Conservation (phyloP, 257 asterid genomes). For the Ligustrum vulgare region DNA sequence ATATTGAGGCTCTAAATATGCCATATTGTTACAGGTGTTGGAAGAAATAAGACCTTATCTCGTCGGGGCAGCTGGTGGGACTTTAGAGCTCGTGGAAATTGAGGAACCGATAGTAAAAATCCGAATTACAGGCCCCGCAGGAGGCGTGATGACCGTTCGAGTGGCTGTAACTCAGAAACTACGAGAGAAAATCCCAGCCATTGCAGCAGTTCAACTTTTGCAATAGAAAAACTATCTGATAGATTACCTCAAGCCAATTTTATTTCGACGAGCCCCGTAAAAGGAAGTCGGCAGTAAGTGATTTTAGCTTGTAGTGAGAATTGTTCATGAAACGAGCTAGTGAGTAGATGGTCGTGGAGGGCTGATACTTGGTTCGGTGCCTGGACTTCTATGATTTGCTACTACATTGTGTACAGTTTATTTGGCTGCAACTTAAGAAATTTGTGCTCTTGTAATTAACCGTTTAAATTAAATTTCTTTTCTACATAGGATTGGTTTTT, state of each 20-base stretch:
- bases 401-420: background rate
- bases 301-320: background rate
- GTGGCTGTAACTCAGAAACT: slow-evolving; percentile 96
- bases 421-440: background rate
- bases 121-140: slow-evolving; percentile 90
- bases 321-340: background rate
- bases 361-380: background rate
- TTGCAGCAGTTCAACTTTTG: slow-evolving; percentile 91
- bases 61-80: slow-evolving; percentile 95
- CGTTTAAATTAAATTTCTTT: background rate
- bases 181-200: slow-evolving; percentile 85
- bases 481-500: too few species aligned
- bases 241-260: slow-evolving; percentile 4
- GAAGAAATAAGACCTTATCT: slow-evolving; percentile 94
- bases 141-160: slow-evolving; percentile 93
- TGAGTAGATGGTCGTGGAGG: background rate
- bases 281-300: slow-evolving; percentile 19
- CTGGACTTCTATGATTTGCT: background rate
- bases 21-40: slow-evolving; percentile 56
- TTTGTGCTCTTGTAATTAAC: background rate
- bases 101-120: slow-evolving; percentile 94
- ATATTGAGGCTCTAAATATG: background rate
- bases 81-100: slow-evolving; percentile 70
- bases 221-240: slow-evolving; percentile 34
- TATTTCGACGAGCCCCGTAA: background rate